These are phyloP conservation scores for Penicillium longicatenatum DNA, from an alignment of 495 filamentous ascomycete species.

Conservation along the genomic window DNA sequence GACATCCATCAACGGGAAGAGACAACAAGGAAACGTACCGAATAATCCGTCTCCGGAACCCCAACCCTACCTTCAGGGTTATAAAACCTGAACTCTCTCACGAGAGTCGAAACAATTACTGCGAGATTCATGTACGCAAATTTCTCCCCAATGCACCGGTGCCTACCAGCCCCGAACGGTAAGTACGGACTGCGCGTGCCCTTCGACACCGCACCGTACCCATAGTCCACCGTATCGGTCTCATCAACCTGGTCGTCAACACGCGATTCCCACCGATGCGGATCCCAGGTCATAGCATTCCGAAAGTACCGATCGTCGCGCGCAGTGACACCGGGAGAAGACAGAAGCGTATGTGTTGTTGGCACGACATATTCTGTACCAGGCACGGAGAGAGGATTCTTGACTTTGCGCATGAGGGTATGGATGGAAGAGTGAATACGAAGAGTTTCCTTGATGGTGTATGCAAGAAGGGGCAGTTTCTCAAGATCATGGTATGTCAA, in stretches of 20 bases:
- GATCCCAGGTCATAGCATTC: conserved; percentile 79
- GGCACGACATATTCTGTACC: conserved; percentile 81
- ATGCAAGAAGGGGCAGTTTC: conserved; percentile 67
- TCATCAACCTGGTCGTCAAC: conserved; percentile 62
- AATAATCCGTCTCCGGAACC: conserved; percentile 83
- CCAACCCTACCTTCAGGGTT: conserved; percentile 68
- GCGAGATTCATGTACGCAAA: conserved; percentile 93
- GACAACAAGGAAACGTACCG: conserved; percentile 50
- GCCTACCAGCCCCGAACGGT: conserved; percentile 91
- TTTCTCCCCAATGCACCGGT: conserved; percentile 95
- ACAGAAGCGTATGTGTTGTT: conserved; percentile 71
- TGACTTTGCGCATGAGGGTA: conserved; percentile 84
- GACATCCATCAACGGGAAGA: not conserved
- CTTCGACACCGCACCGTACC: conserved; percentile 90
- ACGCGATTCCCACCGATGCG: conserved; percentile 77
- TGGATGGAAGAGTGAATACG: conserved; percentile 81
- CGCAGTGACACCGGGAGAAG: conserved; percentile 77
- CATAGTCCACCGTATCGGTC: conserved; percentile 79
- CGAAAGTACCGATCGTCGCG: conserved; percentile 75
- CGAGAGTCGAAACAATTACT: conserved; percentile 78
- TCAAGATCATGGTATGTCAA: conserved; percentile 68
- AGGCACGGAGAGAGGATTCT: conserved; percentile 73
- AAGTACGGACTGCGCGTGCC: conserved; percentile 85
- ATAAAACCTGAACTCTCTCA: conserved; percentile 72
- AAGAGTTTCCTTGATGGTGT: conserved; percentile 78